Evolutionary conservation across 2,329 filamentous ascomycete genomes (phyloP), one percentile per base, ranked within the genome.

Genomic region (Exophiala xenobiotica): DNA sequence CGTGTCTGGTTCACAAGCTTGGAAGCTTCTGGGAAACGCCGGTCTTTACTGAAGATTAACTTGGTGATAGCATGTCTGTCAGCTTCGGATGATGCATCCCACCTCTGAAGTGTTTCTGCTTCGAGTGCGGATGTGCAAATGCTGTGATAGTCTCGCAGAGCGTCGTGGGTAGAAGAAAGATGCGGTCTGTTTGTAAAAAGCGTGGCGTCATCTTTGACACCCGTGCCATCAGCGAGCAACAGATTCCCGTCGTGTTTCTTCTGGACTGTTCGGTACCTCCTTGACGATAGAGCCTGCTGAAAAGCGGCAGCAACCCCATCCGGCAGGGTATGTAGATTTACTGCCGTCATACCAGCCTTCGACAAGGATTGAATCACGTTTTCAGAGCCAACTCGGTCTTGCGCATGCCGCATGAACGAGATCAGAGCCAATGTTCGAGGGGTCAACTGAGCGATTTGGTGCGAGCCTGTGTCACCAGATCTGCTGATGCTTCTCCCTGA

Each of bases 11-110:
- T 91, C n/a, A 99, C 76, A 49, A 99, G 76, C 46, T 80, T 83
- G 48, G 86, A 84, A 0, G 90, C 93, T 71, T 99, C 93, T 55
- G 90, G 85, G 49, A 95, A 85, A 27, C 93, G 85, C 53, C 90
- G 83, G 64, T 99, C 93, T 59, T 97, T 90, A 53, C 85, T 86
- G 77, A 97, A 99, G 22, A 99, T 85, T 6, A 93, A 77, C 45
- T 85, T 83, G 23, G 93, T 95, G 6, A 97, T 83, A 7, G 85
- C 80, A 67, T 92, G 85, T 22, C 90, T 83, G 64, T 96, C 89
- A 24, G 86, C 86, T 66, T 93, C 91, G 49, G 90, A 87, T 4
- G 87, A 86, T 40, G 89, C 89, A 58, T 93, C 87, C 48, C 86
- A 83, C 0, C 83, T 79, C 38, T 81, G 79, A 38, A 74, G 69